A percentile compares a stretch with the other conserved stretches of the same genome.
Conservation (phyloP, 2,329 filamentous ascomycete genomes). For the Clonostachys byssicola region DNA sequence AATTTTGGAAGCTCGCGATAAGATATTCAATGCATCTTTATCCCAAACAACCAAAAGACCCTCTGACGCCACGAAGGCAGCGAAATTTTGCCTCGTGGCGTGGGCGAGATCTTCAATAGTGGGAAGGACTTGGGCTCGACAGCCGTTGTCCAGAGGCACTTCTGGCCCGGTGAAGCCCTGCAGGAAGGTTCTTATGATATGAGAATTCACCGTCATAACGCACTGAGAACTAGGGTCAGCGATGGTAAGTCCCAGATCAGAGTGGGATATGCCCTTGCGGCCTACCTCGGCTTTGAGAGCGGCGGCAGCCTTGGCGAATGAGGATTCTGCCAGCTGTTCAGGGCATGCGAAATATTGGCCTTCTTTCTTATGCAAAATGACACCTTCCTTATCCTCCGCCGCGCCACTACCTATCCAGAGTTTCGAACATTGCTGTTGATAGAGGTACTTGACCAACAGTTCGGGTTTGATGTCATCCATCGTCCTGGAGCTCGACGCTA, state of each 20-base stretch:
- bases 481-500: constrained; percentile 41
- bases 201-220: constrained; percentile 77
- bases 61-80: constrained; percentile 71
- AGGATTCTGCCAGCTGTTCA: constrained; percentile 55
- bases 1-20: constrained; percentile 66
- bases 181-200: constrained; percentile 75
- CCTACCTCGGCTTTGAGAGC: constrained; percentile 69
- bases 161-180: constrained; percentile 70
- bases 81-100: constrained; percentile 75
- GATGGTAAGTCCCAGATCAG: neutral
- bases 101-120: constrained; percentile 66
- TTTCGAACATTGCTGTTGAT: constrained; percentile 72
- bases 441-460: constrained; percentile 79
- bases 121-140: constrained; percentile 72
- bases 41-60: constrained; percentile 77
- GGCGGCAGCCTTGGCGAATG: constrained; percentile 60
- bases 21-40: constrained; percentile 68
- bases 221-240: constrained; percentile 37
- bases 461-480: constrained; percentile 74
- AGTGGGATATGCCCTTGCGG: neutral
- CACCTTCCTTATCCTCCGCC: constrained; percentile 62
- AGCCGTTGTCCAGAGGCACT: constrained; percentile 71
- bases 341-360: constrained; percentile 73
- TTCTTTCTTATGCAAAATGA: constrained; percentile 63
- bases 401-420: constrained; percentile 70